Base-by-base conservation (phyloP, 495 filamentous ascomycete genomes). In the Terfezia boudieri region DNA sequence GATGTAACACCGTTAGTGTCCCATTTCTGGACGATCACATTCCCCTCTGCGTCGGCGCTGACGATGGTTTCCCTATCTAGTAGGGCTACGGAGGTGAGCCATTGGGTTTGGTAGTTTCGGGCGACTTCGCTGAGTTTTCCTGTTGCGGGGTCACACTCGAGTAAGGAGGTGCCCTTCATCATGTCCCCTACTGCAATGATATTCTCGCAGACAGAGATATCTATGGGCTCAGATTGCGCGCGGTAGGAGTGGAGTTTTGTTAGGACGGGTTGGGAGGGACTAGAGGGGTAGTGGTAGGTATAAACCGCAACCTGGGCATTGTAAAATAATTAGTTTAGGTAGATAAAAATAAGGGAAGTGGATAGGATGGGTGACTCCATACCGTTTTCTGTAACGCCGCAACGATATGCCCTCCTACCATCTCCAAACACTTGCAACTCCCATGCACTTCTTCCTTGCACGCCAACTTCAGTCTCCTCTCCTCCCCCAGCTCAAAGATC, bases 351-450 rank as follows among this genome's bases (percentile, higher is more conserved):
- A 9, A 9, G 17, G 1, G 41, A 20, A 20, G 12, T 46, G 41
- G 17, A 5, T 37, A 53, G 0, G 36, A 35, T 26, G 36, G 32
- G 36, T 32, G 23, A 12, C 6, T 35, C 61, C 75, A 62, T 67
- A 94, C 83, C 9, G 86, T 89, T 65, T 94, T 95, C 43, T 83
- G 76, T 32, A 94, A 71, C 0, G 81, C 88, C 0, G 85, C 88
- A 26, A 94, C 79, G 53, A 96, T 83, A 55, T 79, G 84, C 54
- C 78, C 83, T 35, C 76, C 76, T 59, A 87, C 71, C 52, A 86
- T 76, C 6, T 74, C 82, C 38, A 98, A 66, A 50, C 78, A 80
- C 57, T 87, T 74, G 65, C 89, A 94, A 35, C 79, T 79, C 11
- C 86, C 86, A 64, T 74, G 82, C 17, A 90, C 70, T 2, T 71